These are phyloP conservation scores for Ceratobasidium sp. DNA, from an alignment of 1,284 basidiomycete genomes.

Conservation along the genomic window DNA sequence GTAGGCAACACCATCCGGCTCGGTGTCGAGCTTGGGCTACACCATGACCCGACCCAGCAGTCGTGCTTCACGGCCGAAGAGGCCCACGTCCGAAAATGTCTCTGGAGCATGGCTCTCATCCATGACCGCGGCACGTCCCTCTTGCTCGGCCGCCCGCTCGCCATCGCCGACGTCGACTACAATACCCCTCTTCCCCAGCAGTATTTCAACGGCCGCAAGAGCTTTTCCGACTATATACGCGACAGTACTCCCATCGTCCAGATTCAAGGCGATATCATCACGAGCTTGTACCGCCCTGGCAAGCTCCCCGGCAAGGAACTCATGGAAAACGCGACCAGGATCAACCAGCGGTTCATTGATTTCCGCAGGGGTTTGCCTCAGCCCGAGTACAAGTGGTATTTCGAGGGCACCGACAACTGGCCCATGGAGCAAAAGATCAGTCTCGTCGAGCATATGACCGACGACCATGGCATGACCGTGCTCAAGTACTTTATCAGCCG, in stretches of 20 bases:
- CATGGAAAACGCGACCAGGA: constrained; percentile 76
- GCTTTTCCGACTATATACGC: constrained; percentile 75
- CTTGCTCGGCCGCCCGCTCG: constrained; percentile 82
- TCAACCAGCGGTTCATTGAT: constrained; percentile 75
- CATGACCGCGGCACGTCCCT: constrained; percentile 86
- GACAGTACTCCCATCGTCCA: constrained; percentile 74
- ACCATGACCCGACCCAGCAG: constrained; percentile 80
- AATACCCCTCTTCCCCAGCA: constrained; percentile 76
- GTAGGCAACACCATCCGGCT: constrained; percentile 82
- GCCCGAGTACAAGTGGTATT: constrained; percentile 70
- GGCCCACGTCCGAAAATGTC: constrained; percentile 74
- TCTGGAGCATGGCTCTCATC: constrained; percentile 82
- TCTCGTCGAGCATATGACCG: constrained; percentile 75
- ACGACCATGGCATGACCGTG: constrained; percentile 79
- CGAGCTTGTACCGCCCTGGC: constrained; percentile 78
- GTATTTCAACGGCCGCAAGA: constrained; percentile 45
- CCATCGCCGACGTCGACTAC: constrained; percentile 76
- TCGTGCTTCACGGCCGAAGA: constrained; percentile 74
- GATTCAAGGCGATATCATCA: constrained; percentile 86
- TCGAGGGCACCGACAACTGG: constrained; percentile 78
- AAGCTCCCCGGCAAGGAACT: constrained; percentile 71
- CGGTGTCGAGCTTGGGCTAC: constrained; percentile 80
- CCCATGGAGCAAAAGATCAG: constrained; percentile 67
- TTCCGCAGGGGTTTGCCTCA: constrained; percentile 73
- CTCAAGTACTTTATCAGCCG: constrained; percentile 83